These are phyloP conservation scores for Comarum palustre DNA, from an alignment of 306 rosid species.

Conservation along the genomic window DNA sequence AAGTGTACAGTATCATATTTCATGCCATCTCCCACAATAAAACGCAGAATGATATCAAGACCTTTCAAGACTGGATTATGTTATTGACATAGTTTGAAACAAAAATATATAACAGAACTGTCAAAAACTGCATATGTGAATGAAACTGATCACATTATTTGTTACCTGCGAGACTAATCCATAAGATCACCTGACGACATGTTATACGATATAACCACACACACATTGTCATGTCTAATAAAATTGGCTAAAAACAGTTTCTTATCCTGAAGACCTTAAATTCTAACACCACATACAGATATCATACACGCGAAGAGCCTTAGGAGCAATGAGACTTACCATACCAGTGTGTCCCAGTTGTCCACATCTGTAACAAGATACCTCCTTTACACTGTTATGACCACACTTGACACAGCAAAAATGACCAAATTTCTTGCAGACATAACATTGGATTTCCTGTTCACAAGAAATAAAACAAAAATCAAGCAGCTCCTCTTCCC, in stretches of 20 bases:
- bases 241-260: not conserved
- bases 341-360: slow-evolving; percentile 75
- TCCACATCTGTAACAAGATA: slow-evolving; percentile 91
- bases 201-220: too few relatives aligned
- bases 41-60: not conserved
- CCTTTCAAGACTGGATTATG: not conserved
- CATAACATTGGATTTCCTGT: slow-evolving; percentile 76
- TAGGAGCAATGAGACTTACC: slow-evolving; percentile 50
- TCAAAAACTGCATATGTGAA: not conserved
- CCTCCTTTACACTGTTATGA: slow-evolving; percentile 33
- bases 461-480: slow-evolving; percentile 13
- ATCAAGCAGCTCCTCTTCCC: slow-evolving; percentile 2
- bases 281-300: not conserved
- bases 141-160: not conserved
- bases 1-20: not conserved
- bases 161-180: not conserved
- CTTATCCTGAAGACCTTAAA: not conserved
- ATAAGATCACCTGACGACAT: not conserved
- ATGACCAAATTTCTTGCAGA: slow-evolving; percentile 81
- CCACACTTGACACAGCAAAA: slow-evolving; percentile 57
- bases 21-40: not conserved
- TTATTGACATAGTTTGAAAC: not conserved
- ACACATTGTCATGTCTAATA: not conserved
- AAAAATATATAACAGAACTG: not conserved
- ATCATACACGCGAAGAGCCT: not conserved